Conservation (phyloP, 176 grass and related monocot species). For the Cymbopogon citratus region DNA sequence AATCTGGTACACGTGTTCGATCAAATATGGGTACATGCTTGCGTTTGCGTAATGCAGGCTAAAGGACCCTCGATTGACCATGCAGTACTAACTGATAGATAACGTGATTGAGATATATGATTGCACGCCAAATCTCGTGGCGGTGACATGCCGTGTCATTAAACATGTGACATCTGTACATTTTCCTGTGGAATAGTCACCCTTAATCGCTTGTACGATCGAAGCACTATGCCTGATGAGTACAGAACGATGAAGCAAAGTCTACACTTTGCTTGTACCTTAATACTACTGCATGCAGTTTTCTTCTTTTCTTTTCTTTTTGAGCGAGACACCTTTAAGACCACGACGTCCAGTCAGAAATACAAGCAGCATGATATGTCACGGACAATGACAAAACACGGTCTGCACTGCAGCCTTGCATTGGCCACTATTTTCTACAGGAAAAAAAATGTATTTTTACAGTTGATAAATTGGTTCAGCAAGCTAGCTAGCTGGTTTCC, state of each 20-base stretch:
- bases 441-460: too few species aligned
- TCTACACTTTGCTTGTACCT: background rate
- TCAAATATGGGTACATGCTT: too few species aligned
- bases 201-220: background rate
- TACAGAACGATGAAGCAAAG: background rate
- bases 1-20: slow-evolving; percentile 14
- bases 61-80: background rate
- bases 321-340: background rate
- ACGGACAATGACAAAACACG: background rate
- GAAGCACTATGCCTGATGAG: background rate
- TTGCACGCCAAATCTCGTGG: background rate
- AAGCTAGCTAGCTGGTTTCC: too few species aligned
- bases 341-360: background rate
- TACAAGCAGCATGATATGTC: background rate
- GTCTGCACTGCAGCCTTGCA: too few species aligned
- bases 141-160: background rate
- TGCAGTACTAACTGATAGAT: background rate
- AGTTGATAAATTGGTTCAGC: too few species aligned
- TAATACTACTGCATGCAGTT: background rate
- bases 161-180: background rate
- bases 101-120: background rate
- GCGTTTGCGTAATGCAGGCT: too few species aligned
- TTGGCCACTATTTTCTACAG: too few species aligned
- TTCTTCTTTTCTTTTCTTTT: background rate
- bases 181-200: background rate